A percentile compares a stretch with the other conserved stretches of the same genome.
Conservation (phyloP, 768 basidiomycete genomes). For the Mycena maculata region DNA sequence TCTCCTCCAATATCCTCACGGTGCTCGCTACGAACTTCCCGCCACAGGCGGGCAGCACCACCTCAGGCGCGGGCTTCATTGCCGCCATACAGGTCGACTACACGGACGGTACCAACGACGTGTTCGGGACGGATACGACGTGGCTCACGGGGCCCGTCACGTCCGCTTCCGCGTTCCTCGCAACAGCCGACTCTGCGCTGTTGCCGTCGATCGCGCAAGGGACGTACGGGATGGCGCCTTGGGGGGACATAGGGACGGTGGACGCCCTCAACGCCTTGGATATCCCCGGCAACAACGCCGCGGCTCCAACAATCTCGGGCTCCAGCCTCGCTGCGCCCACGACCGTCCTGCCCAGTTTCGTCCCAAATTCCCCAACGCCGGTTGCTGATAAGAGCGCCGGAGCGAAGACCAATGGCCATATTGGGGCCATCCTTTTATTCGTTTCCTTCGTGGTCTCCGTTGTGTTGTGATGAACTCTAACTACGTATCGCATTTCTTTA, state of each 20-base stretch:
- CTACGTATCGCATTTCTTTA: background rate
- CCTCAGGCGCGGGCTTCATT: constrained; percentile 4
- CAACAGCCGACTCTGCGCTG: constrained; percentile 4
- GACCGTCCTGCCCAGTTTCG: background rate
- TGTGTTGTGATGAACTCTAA: background rate
- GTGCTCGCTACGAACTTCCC: constrained; percentile 3
- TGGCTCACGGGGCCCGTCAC: constrained; percentile 14
- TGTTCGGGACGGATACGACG: constrained; percentile 17
- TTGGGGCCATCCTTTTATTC: background rate
- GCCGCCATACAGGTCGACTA: constrained; percentile 10
- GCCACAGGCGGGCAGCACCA: background rate
- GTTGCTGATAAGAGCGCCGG: background rate
- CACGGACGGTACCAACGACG: constrained; percentile 8
- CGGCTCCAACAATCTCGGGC: background rate
- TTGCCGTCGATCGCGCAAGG: background rate
- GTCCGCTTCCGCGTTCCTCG: background rate
- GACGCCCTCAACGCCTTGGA: constrained; percentile 6
- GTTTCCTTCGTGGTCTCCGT: background rate
- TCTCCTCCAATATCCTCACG: background rate
- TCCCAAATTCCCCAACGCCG: background rate
- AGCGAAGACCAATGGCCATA: background rate
- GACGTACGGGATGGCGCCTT: background rate
- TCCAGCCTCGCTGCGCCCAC: background rate
- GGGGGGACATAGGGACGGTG: background rate
- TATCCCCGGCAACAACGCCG: constrained; percentile 8